Conservation (phyloP, 2,329 filamentous ascomycete species). For the Pyricularia grisea region DNA sequence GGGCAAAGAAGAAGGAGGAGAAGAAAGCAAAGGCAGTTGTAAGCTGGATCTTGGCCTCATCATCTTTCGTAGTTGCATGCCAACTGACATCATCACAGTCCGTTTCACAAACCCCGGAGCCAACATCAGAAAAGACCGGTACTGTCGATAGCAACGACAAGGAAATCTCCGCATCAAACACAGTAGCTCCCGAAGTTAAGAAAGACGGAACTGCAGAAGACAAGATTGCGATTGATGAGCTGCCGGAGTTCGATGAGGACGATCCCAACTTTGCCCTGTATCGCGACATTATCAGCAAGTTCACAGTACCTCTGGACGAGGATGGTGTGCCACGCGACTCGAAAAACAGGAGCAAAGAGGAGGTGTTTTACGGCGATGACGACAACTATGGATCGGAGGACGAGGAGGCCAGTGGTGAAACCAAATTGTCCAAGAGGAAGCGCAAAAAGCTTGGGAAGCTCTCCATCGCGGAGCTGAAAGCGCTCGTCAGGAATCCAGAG, state of each 20-base stretch:
- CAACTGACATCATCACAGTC: not conserved
- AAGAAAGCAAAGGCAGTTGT: slow-evolving; percentile 59
- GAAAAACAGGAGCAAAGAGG: slow-evolving; percentile 66
- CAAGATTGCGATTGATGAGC: slow-evolving; percentile 32
- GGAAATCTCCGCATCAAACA: slow-evolving; percentile 20
- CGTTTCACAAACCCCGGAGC: slow-evolving; percentile 1
- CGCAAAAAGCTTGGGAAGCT: slow-evolving; percentile 85
- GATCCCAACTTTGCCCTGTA: slow-evolving; percentile 78
- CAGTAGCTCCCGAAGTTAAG: slow-evolving; percentile 31
- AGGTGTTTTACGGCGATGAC: slow-evolving; percentile 75
- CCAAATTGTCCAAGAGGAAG: slow-evolving; percentile 88
- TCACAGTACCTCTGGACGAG: slow-evolving; percentile 56
- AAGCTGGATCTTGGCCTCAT: slow-evolving; percentile 3
- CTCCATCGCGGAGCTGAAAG: slow-evolving; percentile 88
- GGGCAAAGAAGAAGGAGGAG: slow-evolving; percentile 89
- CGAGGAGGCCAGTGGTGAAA: slow-evolving; percentile 53
- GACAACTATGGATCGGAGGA: slow-evolving; percentile 81
- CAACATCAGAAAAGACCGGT: not conserved
- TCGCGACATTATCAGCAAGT: slow-evolving; percentile 73
- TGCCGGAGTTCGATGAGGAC: slow-evolving; percentile 44
- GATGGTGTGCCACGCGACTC: slow-evolving; percentile 55
- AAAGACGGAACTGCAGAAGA: slow-evolving; percentile 24
- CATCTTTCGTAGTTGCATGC: not conserved
- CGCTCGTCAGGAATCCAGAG: slow-evolving; percentile 81
- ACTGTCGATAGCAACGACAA: slow-evolving; percentile 16